Evolutionary conservation across 768 basidiomycete genomes (phyloP).

Genomic region (Fibroporia radiculosa): DNA sequence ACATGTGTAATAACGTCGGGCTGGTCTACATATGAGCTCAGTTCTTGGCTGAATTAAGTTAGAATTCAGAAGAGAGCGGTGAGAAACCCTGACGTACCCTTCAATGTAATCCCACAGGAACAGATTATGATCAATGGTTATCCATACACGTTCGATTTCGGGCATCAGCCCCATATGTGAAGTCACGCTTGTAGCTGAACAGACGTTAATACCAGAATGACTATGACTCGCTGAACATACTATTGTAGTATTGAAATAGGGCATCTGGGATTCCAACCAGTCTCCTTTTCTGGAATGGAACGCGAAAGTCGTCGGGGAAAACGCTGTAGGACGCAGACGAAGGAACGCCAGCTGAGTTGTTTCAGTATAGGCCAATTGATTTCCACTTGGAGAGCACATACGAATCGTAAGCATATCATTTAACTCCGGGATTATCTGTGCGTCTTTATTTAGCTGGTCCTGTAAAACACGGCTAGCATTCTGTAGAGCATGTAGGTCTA

Average conservation of each 20-base stretch:
- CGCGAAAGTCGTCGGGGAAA: slow-evolving; percentile 69
- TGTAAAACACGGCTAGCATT: slow-evolving; percentile 60
- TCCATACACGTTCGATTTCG: slow-evolving; percentile 92
- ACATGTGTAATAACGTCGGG: slow-evolving; percentile 86
- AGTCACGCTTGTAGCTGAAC: slow-evolving; percentile 54
- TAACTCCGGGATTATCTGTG: slow-evolving; percentile 66
- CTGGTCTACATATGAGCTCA: slow-evolving; percentile 88
- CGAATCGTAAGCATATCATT: slow-evolving; percentile 59
- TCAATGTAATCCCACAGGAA: slow-evolving; percentile 96
- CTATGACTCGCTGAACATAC: slow-evolving; percentile 26
- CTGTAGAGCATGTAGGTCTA: slow-evolving; percentile 58
- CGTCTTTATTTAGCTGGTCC: slow-evolving; percentile 66
- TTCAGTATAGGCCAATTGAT: neutral
- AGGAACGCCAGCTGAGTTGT: slow-evolving; percentile 44
- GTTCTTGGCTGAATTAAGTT: slow-evolving; percentile 51
- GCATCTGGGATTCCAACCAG: slow-evolving; percentile 73
- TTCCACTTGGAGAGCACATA: slow-evolving; percentile 25
- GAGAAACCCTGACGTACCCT: slow-evolving; percentile 47
- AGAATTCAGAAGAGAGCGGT: slow-evolving; percentile 17
- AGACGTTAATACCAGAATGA: slow-evolving; percentile 12
- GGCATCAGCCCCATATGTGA: slow-evolving; percentile 89
- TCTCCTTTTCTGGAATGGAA: slow-evolving; percentile 73
- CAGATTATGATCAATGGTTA: slow-evolving; percentile 88
- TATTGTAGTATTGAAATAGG: slow-evolving; percentile 71
- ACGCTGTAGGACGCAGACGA: slow-evolving; percentile 75